A percentile compares a stretch with the other conserved stretches of the same genome.
phyloP scores from a whole-genome alignment of 805 yeast species.

The Wickerhamiella cacticola region DNA sequence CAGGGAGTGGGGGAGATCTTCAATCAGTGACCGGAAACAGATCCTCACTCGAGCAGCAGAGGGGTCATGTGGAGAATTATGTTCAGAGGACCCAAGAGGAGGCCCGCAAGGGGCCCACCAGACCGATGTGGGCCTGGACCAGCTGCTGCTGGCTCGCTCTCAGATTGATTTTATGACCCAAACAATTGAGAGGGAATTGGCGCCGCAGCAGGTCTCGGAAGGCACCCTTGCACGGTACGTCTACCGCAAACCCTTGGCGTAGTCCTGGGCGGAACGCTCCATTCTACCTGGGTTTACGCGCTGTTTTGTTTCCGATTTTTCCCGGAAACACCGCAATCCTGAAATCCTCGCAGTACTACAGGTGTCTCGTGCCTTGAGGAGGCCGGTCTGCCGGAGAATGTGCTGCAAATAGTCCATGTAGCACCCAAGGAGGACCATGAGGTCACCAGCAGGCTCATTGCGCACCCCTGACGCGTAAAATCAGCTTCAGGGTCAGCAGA shows the following conservation, averaged over 20 bases:
- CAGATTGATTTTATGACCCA: neutral
- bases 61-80: neutral
- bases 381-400: neutral
- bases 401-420: neutral
- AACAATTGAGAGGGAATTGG: neutral
- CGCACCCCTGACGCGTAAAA: neutral
- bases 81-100: neutral
- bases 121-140: neutral
- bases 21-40: neutral
- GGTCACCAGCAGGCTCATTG: neutral
- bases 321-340: neutral
- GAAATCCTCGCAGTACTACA: neutral
- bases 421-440: neutral
- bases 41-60: neutral
- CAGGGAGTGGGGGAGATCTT: neutral
- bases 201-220: neutral
- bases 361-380: neutral
- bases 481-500: neutral
- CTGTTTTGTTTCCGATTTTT: neutral
- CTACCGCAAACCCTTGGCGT: neutral
- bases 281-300: neutral
- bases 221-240: neutral
- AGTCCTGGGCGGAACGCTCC: constrained; percentile 1
- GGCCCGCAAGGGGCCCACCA: too few relatives aligned
- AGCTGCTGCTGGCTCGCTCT: neutral